Percentiles rank a stretch among this genome's conserved stretches.
phyloP scores from a whole-genome alignment of 148 eudicot genomes.

The Arctostaphylos glauca region DNA sequence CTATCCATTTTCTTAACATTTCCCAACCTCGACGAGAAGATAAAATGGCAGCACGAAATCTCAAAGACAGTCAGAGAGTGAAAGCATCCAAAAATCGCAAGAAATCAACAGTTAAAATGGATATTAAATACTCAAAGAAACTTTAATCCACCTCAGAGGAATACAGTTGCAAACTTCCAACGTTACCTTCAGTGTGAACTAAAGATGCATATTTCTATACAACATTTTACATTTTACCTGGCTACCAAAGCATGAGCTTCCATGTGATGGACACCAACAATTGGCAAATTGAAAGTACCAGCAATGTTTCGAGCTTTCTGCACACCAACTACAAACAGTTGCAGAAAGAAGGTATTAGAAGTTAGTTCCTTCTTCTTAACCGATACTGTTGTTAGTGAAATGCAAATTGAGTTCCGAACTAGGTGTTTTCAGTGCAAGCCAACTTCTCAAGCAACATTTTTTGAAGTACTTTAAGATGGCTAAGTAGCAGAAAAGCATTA shows the following conservation, averaged over 20 bases:
- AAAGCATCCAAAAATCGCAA: background rate
- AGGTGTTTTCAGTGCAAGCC: background rate
- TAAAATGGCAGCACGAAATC: too few relatives aligned
- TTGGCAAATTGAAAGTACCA: slow-evolving; percentile 63
- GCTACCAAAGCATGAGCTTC: slow-evolving; percentile 98
- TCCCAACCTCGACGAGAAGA: background rate
- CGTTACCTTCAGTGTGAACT: background rate
- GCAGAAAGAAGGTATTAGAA: slow-evolving; percentile 18
- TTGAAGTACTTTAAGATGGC: background rate
- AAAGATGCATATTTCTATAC: background rate
- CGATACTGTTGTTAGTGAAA: background rate
- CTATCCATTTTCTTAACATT: background rate
- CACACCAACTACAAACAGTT: slow-evolving; percentile 74
- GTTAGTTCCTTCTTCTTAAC: too few relatives aligned
- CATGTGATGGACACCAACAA: slow-evolving; percentile 97
- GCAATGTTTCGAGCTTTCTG: slow-evolving; percentile 90
- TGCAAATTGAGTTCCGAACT: background rate
- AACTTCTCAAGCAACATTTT: background rate
- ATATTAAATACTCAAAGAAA: background rate
- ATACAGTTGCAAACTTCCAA: background rate
- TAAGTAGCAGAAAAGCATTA: slow-evolving; percentile 4
- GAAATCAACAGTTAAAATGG: background rate
- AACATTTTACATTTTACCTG: slow-evolving; percentile 44
- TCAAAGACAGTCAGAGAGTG: background rate
- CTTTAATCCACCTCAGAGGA: background rate